Evolutionary conservation across 73 alveolate species (phyloP).

Genomic region (Paraurostyla sp.): DNA sequence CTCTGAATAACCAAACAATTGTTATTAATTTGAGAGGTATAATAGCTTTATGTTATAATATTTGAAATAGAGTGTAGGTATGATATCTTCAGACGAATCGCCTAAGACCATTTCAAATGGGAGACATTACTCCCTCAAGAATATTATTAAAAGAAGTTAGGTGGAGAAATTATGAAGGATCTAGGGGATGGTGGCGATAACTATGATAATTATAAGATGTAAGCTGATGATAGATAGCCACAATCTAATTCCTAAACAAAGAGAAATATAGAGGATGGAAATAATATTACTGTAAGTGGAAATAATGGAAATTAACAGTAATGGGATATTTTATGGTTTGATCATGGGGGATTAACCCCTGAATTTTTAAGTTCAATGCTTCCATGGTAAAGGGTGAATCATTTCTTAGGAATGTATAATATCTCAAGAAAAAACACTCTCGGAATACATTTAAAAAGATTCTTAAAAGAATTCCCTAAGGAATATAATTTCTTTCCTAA

Average conservation of each 20-base stretch:
- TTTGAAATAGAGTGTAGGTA: constrained; percentile 49
- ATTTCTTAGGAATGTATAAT: constrained; percentile 86
- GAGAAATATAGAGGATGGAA: too few relatives aligned
- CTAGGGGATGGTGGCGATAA: not conserved
- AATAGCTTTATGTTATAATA: too few relatives aligned
- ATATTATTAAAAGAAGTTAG: not conserved
- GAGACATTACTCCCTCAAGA: constrained; percentile 18
- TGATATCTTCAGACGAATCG: constrained; percentile 44
- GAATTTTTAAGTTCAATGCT: constrained; percentile 35
- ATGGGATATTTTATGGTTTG: constrained; percentile 64
- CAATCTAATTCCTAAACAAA: not conserved
- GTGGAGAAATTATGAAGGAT: not conserved
- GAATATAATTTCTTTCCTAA: constrained; percentile 76
- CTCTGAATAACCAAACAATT: not conserved
- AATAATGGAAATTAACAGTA: not conserved
- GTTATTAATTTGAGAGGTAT: not conserved
- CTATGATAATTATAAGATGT: not conserved
- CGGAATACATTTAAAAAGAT: constrained; percentile 76
- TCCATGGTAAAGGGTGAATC: constrained; percentile 81
- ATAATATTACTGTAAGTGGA: too few relatives aligned
- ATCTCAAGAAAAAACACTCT: constrained; percentile 83
- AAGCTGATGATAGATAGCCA: not conserved
- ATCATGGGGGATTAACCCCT: constrained; percentile 63
- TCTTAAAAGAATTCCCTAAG: constrained; percentile 74
- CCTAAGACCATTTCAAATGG: constrained; percentile 52